phyloP scores from a whole-genome alignment of 192 early-diverging fungal genomes.

The Backusella circina region DNA sequence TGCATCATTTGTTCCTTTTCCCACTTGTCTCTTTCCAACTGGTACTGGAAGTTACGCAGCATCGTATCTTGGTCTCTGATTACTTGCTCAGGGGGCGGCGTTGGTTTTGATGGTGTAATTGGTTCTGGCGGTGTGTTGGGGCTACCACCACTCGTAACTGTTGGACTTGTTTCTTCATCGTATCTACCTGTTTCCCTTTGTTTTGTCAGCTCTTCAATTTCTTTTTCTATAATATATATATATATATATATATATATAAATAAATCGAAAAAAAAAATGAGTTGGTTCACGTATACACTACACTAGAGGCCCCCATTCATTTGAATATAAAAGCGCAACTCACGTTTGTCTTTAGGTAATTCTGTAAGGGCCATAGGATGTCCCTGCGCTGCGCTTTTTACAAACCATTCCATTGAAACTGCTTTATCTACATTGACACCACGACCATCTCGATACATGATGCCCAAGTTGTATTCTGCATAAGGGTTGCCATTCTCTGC shows the following conservation, averaged over 20 bases:
- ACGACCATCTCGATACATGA: neutral
- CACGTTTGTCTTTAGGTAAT: neutral
- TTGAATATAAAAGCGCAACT: neutral
- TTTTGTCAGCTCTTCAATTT: neutral
- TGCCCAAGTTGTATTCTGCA: neutral
- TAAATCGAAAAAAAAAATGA: neutral
- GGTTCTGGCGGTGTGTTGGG: neutral
- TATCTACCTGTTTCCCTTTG: neutral
- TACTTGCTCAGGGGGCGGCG: neutral
- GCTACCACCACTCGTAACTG: neutral
- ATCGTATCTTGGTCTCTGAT: neutral
- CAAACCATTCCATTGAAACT: neutral
- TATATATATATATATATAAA: neutral
- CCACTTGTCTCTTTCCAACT: neutral
- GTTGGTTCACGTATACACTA: neutral
- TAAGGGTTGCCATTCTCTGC: neutral
- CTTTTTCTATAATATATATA: neutral
- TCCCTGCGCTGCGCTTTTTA: neutral
- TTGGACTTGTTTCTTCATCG: neutral
- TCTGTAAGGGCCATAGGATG: neutral
- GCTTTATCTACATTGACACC: neutral
- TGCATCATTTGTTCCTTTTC: neutral
- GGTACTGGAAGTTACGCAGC: neutral
- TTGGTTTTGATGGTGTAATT: neutral
- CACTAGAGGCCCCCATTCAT: neutral